phyloP scores from a whole-genome alignment of 805 yeast species.

The Ogataea angusta region DNA sequence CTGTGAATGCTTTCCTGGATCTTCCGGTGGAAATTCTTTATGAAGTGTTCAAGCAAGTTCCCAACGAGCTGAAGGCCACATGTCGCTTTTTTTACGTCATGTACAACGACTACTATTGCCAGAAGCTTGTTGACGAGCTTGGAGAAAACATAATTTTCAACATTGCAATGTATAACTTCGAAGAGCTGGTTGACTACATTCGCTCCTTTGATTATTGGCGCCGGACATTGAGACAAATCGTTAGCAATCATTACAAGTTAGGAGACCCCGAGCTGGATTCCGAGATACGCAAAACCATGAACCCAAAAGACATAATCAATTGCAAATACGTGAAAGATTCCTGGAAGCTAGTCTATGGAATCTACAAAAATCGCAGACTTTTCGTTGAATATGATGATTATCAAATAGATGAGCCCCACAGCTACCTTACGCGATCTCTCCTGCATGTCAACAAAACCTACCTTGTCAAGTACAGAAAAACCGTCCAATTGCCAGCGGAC shows the following conservation, averaged over 20 bases:
- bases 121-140: constrained; percentile 32
- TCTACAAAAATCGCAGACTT: constrained; percentile 49
- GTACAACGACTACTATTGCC: constrained; percentile 47
- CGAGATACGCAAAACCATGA: constrained; percentile 13
- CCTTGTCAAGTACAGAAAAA: constrained; percentile 43
- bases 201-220: constrained; percentile 38
- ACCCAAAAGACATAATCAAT: constrained; percentile 21
- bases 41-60: constrained; percentile 26
- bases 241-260: constrained; percentile 23
- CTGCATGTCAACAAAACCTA: constrained; percentile 50
- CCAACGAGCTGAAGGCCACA: constrained; percentile 29
- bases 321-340: constrained; percentile 45
- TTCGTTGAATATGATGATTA: constrained; percentile 44
- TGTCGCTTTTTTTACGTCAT: constrained; percentile 40
- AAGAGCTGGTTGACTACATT: constrained; percentile 29
- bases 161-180: constrained; percentile 25
- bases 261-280: constrained; percentile 20
- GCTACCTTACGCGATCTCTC: constrained; percentile 33
- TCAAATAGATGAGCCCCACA: constrained; percentile 45
- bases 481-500: constrained; percentile 47
- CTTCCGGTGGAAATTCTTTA: constrained; percentile 31
- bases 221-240: constrained; percentile 22
- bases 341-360: constrained; percentile 51
- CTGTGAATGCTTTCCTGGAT: constrained; percentile 19
- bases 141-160: constrained; percentile 24